Percentiles rank a stretch among this genome's conserved stretches.
Conservation (phyloP, 257 asterid species). For the Cruciata laevipes region DNA sequence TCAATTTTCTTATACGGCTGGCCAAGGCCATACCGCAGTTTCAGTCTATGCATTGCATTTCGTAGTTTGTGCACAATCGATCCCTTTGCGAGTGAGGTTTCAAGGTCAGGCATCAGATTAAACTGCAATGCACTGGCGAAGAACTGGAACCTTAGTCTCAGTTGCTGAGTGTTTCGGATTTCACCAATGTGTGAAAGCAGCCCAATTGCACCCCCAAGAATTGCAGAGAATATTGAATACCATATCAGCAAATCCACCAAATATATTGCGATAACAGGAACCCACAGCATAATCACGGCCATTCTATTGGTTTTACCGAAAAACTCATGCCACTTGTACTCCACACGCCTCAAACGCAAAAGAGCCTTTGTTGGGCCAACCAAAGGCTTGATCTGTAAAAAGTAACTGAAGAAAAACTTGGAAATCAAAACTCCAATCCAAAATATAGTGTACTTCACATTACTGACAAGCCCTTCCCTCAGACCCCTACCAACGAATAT, state of each 20-base stretch:
- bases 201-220: slow-evolving; percentile 62
- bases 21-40: slow-evolving; percentile 90
- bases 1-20: slow-evolving; percentile 84
- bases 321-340: slow-evolving; percentile 77
- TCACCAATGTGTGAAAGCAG: slow-evolving; percentile 81
- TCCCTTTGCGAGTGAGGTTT: slow-evolving; percentile 27
- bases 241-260: slow-evolving; percentile 79
- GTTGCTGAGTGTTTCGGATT: slow-evolving; percentile 74
- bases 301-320: slow-evolving; percentile 70
- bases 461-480: slow-evolving; percentile 83
- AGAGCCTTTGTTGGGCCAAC: slow-evolving; percentile 66
- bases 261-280: slow-evolving; percentile 77
- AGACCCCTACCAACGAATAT: slow-evolving; percentile 83
- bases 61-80: slow-evolving; percentile 60
- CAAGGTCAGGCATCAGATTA: slow-evolving; percentile 68
- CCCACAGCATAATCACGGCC: slow-evolving; percentile 71
- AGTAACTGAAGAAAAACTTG: slow-evolving; percentile 70
- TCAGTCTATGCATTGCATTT: slow-evolving; percentile 60
- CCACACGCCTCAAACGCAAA: slow-evolving; percentile 29
- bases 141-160: slow-evolving; percentile 83
- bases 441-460: slow-evolving; percentile 59
- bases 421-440: slow-evolving; percentile 65
- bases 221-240: slow-evolving; percentile 66
- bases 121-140: slow-evolving; percentile 96
- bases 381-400: slow-evolving; percentile 80